Evolutionary conservation across 78 protist genomes (phyloP), one percentile per base, ranked within the genome.

Genomic region (Dictyostelium firmibasis): DNA sequence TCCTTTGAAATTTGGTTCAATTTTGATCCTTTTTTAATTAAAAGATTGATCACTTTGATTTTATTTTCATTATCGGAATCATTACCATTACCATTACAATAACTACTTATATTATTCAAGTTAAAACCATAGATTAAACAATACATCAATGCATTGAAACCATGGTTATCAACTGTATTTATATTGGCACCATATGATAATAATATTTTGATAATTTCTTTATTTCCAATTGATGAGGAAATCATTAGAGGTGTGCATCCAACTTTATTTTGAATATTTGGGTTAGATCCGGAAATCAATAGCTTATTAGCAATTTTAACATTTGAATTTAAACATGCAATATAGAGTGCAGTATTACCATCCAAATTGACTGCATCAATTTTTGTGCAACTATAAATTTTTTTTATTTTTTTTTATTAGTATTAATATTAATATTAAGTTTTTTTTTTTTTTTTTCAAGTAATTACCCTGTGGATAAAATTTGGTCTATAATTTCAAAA

Each of bases 211-310:
- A 88, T 60, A 29, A 81, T 69, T 41, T 78, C 85, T 47, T 5
- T 41, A 47, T 88, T 78, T 7, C 86, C 86, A 62, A 81, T 31
- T 14, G 85, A 7, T 10, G 72, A 69, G 0, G 87, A 62, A 3
- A 67, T 36, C 94, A 88, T 88, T 44, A 88, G 23, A 5, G 87
- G 86, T 11, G 85, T 88, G 4, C 69, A 38, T 0, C 94, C 94
- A 1, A 14, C 31, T 69, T 62, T 57, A 44, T 88, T 88, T 50
- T 50, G 60, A 11, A 88, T 81, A n/a, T 81, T 88, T 13, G 82
- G 82, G 69, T 88, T 57, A 7, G 94, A 79, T 38, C 67, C 67
- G 0, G 64, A 43, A 3, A 4, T 20, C 33, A 88, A 47, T 18
- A 88, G 33, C 0, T 23, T 35, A 14, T 38, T n/a, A 4, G 69